phyloP scores from a whole-genome alignment of 371 early-diverging fungal genomes.

The Actinomucor elegans region DNA sequence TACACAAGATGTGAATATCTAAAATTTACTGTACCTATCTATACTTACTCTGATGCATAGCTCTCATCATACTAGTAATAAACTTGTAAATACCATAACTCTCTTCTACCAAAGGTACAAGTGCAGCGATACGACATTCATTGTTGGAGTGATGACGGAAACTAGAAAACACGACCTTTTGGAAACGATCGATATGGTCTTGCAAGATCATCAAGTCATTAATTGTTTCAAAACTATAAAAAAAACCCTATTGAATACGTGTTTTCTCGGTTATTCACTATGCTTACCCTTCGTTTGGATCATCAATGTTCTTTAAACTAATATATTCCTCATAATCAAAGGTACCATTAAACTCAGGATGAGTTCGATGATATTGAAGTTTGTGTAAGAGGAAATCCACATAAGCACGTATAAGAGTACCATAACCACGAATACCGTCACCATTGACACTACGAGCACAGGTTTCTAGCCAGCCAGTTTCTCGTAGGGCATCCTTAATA shows the following conservation, averaged over 20 bases:
- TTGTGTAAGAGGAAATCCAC: constrained; percentile 87
- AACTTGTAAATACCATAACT: constrained; percentile 95
- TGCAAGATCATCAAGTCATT: constrained; percentile 89
- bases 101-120: constrained; percentile 97
- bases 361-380: constrained; percentile 87
- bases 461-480: constrained; percentile 67
- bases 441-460: constrained; percentile 65
- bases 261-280: background rate
- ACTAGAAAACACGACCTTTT: constrained; percentile 82
- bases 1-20: constrained; percentile 5
- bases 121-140: constrained; percentile 92
- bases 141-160: constrained; percentile 87
- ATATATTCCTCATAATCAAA: constrained; percentile 98
- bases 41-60: constrained; percentile 90
- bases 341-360: constrained; percentile 92
- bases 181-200: constrained; percentile 89
- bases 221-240: constrained; percentile 86
- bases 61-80: constrained; percentile 90
- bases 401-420: constrained; percentile 88
- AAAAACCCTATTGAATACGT: background rate
- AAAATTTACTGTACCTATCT: background rate
- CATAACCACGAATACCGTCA: constrained; percentile 77
- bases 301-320: constrained; percentile 88
- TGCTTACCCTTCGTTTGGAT: constrained; percentile 94
- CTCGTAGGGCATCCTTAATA: constrained; percentile 75